Evolutionary conservation across 345 rosid species (phyloP).

Genomic region (Salix viminalis): DNA sequence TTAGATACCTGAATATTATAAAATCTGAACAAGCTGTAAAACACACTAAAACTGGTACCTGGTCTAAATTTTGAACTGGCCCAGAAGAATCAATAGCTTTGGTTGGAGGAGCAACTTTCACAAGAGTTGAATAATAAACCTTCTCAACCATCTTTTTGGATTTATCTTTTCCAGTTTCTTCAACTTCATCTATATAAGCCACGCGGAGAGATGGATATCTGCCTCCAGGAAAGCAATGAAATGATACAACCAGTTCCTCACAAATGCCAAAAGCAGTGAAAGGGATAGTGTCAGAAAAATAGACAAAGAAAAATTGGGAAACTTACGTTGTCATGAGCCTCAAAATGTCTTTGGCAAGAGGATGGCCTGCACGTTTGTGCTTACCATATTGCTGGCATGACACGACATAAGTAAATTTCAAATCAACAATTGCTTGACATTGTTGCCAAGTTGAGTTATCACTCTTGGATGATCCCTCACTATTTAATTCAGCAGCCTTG

Average conservation of each 20-base stretch:
- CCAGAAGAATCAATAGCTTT: conserved; percentile 78
- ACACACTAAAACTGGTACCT: conserved; percentile 40
- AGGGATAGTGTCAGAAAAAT: neutral
- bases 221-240: conserved; percentile 26
- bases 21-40: neutral
- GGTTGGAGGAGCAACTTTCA: conserved; percentile 66
- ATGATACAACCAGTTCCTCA: neutral
- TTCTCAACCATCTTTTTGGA: conserved; percentile 58
- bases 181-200: conserved; percentile 96
- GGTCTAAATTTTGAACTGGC: conserved; percentile 79
- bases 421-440: conserved; percentile 96
- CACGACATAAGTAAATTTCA: conserved; percentile 91
- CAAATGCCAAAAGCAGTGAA: too few species aligned
- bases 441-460: conserved; percentile 79
- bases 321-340: conserved; percentile 81
- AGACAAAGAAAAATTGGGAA: neutral
- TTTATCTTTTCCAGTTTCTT: conserved; percentile 70
- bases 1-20: neutral
- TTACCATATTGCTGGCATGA: conserved; percentile 96
- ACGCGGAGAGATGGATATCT: conserved; percentile 97
- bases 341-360: conserved; percentile 81
- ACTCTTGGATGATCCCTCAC: conserved; percentile 61
- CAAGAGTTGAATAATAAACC: conserved; percentile 81
- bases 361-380: conserved; percentile 75
- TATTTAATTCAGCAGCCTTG: conserved; percentile 74